Conservation (phyloP, 2,329 filamentous ascomycete genomes). For the Ceratocystis destructans region DNA sequence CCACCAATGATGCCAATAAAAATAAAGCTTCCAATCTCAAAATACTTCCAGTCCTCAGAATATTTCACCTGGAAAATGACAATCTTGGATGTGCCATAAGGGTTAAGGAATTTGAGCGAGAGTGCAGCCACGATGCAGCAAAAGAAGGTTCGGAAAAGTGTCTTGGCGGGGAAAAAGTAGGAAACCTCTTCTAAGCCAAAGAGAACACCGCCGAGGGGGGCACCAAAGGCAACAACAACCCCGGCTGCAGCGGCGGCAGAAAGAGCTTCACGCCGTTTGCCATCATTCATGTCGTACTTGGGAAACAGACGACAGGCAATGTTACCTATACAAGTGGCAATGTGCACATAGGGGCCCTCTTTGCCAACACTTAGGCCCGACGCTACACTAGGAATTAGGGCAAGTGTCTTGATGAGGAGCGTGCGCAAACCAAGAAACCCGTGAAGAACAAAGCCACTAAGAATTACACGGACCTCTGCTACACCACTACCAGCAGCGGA, state of each 20-base stretch:
- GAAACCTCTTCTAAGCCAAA: constrained; percentile 92
- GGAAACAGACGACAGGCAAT: constrained; percentile 85
- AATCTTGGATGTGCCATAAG: constrained; percentile 91
- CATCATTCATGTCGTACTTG: constrained; percentile 91
- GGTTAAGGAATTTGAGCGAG: constrained; percentile 87
- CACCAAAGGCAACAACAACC: constrained; percentile 87
- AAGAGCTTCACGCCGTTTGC: constrained; percentile 83
- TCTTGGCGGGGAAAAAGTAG: constrained; percentile 97
- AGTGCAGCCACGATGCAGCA: constrained; percentile 90
- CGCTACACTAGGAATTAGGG: constrained; percentile 73
- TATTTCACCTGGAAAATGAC: constrained; percentile 94
- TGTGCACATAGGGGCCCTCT: constrained; percentile 93
- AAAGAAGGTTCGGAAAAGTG: constrained; percentile 92
- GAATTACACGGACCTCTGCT: constrained; percentile 90
- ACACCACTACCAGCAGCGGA: constrained; percentile 92
- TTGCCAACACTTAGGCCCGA: constrained; percentile 91
- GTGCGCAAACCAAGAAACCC: constrained; percentile 86
- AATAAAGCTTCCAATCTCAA: constrained; percentile 76
- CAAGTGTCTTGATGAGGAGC: constrained; percentile 69
- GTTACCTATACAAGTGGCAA: constrained; percentile 88
- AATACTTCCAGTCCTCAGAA: constrained; percentile 79
- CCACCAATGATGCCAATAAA: constrained; percentile 78
- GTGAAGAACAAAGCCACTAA: constrained; percentile 95
- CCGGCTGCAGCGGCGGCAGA: constrained; percentile 84
- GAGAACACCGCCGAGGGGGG: constrained; percentile 71